These are phyloP conservation scores for Boletellus ananiceps DNA, from an alignment of 768 basidiomycete species.

Conservation along the genomic window DNA sequence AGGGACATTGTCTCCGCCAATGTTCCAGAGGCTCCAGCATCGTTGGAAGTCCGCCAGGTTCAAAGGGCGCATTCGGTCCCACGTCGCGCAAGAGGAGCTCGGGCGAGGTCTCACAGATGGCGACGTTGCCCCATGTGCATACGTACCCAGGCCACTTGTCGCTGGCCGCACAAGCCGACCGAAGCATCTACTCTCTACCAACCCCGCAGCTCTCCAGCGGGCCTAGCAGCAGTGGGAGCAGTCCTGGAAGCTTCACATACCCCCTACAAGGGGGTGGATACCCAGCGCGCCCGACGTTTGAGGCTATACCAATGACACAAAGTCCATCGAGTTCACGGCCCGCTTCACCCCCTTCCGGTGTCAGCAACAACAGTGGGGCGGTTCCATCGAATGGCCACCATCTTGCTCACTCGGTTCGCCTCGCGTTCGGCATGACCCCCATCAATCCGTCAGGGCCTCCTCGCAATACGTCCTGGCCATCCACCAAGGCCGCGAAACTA, in stretches of 20 bases:
- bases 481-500: constrained; percentile 16
- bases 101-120: constrained; percentile 29
- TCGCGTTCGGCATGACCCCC: constrained; percentile 91
- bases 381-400: constrained; percentile 46
- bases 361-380: constrained; percentile 14
- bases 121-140: constrained; percentile 27
- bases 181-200: constrained; percentile 34
- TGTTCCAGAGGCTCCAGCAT: constrained; percentile 29
- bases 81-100: constrained; percentile 29
- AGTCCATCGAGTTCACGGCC: constrained; percentile 57
- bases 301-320: constrained; percentile 29
- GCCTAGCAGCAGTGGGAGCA: constrained; percentile 57
- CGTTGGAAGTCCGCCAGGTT: constrained; percentile 36
- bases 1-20: constrained; percentile 26
- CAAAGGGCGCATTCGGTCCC: constrained; percentile 25
- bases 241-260: constrained; percentile 50
- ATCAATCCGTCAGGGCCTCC: constrained; percentile 43
- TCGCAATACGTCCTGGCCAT: constrained; percentile 39
- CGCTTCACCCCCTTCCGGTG: constrained; percentile 49
- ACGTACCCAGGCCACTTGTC: constrained; percentile 33
- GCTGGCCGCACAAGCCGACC: constrained; percentile 24
- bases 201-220: constrained; percentile 65
- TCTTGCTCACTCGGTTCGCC: constrained; percentile 78
- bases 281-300: constrained; percentile 21
- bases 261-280: constrained; percentile 23